phyloP scores from a whole-genome alignment of 345 rosid genomes.

The Hevea brasiliensis region DNA sequence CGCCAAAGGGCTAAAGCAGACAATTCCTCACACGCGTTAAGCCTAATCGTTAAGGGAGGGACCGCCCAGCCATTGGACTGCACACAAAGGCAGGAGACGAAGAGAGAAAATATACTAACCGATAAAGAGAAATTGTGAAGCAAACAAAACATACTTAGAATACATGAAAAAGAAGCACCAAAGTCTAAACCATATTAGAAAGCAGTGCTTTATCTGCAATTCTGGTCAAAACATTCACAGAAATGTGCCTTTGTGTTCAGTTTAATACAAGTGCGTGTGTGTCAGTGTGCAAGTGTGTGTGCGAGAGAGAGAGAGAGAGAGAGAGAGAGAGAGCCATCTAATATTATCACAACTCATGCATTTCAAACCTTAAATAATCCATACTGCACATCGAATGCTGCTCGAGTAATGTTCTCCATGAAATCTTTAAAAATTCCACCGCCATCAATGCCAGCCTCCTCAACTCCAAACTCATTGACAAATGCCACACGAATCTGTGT shows the following conservation, averaged over 20 bases:
- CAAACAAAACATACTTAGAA: too few relatives aligned
- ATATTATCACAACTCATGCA: conserved; percentile 10
- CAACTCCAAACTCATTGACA: conserved; percentile 96
- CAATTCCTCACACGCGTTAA: too few relatives aligned
- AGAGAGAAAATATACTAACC: too few relatives aligned
- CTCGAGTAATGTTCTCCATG: conserved; percentile 95
- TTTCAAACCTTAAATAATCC: conserved; percentile 90
- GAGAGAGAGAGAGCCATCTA: not conserved
- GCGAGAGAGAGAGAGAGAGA: not conserved
- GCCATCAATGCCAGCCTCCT: conserved; percentile 99
- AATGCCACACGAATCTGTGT: conserved; percentile 90
- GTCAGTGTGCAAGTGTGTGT: not conserved
- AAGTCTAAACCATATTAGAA: not conserved
- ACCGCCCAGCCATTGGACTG: too few relatives aligned
- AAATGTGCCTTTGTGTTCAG: not conserved
- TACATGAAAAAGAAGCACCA: not conserved
- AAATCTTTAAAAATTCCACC: conserved; percentile 99
- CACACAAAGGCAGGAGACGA: too few relatives aligned
- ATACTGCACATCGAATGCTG: conserved; percentile 97
- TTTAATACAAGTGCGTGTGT: not conserved
- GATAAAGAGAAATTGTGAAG: too few relatives aligned
- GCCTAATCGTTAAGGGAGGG: too few relatives aligned
- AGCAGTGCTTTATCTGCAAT: not conserved
- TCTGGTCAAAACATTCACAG: not conserved
- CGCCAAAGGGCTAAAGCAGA: too few relatives aligned